Conservation (phyloP, 306 rosid species). For the Prunus mongolica region DNA sequence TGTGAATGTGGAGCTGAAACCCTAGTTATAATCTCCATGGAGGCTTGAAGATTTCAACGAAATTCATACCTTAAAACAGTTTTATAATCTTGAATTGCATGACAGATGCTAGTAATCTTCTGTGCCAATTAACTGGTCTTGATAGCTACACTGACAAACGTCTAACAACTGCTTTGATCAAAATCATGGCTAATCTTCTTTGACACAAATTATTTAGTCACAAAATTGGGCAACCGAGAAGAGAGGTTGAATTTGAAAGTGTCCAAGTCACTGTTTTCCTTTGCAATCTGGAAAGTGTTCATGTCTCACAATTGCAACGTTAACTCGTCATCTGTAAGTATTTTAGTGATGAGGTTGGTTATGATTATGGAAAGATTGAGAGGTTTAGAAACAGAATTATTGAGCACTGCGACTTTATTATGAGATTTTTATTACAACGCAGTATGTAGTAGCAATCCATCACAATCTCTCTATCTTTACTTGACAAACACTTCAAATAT, state of each 20-base stretch:
- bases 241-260: not conserved
- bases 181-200: conserved; percentile 9
- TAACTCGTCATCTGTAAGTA: not conserved
- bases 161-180: conserved; percentile 27
- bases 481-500: conserved; percentile 57
- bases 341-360: conserved; percentile 47
- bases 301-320: conserved; percentile 10
- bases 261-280: not conserved
- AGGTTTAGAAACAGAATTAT: conserved; percentile 25
- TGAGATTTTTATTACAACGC: not conserved
- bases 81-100: conserved; percentile 15
- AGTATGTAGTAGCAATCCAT: conserved; percentile 7
- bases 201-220: conserved; percentile 2
- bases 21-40: not conserved
- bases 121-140: conserved; percentile 5
- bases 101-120: conserved; percentile 2
- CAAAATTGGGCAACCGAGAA: conserved; percentile 3
- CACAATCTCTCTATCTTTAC: conserved; percentile 35
- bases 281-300: not conserved
- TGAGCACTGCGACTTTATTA: not conserved
- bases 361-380: conserved; percentile 66
- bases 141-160: conserved; percentile 12
- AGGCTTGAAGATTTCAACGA: not conserved
- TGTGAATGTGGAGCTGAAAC: not conserved
- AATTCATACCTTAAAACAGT: not conserved